Conservation (phyloP, 305 asterid species). For the Nicotiana rustica region DNA sequence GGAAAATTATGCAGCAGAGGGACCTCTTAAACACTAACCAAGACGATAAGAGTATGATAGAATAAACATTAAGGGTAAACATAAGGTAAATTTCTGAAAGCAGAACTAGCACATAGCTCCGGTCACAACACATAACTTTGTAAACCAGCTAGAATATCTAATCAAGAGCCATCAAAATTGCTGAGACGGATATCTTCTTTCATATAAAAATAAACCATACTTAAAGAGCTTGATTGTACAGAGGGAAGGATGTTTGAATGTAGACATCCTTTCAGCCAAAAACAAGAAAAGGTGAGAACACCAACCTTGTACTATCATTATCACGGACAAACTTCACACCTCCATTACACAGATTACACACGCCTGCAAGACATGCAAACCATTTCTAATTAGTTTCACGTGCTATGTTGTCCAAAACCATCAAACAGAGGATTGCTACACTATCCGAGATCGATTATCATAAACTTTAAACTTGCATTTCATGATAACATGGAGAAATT, state of each 20-base stretch:
- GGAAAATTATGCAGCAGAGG: not conserved
- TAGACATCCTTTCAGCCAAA: slow-evolving; percentile 27
- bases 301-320: slow-evolving; percentile 74
- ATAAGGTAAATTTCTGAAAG: not conserved
- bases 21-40: slow-evolving; percentile 16
- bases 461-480: not conserved
- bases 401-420: not conserved
- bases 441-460: not conserved
- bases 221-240: not conserved
- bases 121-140: not conserved
- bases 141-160: not conserved
- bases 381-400: slow-evolving; percentile 12
- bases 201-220: no score
- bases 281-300: slow-evolving; percentile 32
- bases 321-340: slow-evolving; percentile 90
- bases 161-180: not conserved
- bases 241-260: not conserved
- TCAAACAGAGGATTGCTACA: not conserved
- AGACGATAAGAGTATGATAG: slow-evolving; percentile 13
- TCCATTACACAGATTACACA: slow-evolving; percentile 92
- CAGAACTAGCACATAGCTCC: not conserved
- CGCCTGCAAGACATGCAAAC: slow-evolving; percentile 55
- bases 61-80: slow-evolving; percentile 8
- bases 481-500: not conserved
- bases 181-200: no score